Evolutionary conservation across 2,329 filamentous ascomycete genomes (phyloP), one percentile per base, ranked within the genome.

Genomic region (Huntiella moniliformis): DNA sequence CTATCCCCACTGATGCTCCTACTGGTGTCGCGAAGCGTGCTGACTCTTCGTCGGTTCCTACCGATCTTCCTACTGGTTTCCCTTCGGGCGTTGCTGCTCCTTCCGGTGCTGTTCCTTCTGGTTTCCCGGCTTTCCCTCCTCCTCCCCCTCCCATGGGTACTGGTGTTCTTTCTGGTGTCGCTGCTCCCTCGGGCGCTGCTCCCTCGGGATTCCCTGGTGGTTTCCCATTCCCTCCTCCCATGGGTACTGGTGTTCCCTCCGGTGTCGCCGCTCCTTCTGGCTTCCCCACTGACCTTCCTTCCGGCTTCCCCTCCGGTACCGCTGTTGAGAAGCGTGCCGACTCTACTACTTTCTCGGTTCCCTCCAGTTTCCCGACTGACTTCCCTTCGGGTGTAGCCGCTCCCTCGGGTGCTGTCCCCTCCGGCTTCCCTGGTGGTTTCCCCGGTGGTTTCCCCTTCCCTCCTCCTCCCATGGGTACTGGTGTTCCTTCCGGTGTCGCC

Each of bases 211-310:
- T 36, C 34, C 34, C 34, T 6, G 40, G 34, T 10, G 47, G 40
- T 22, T 46, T 42, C 22, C 33, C 28, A 11, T 8, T 7, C 16
- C 13, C 10, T 13, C 22, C 40, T 40, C 38, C 34, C 41, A n/a
- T 36, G 15, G 42, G 31, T 6, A 43, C 39, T 12, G 36, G 41
- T 31, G 18, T 44, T 6, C 41, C 41, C 17, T 39, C 46, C 4
- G 41, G 41, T 18, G 18, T 15, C 18, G 31, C 16, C 16, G 6
- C 13, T 5, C 38, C 44, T 32, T 5, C 5, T 31, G 39, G 44
- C 16, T 45, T 40, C 37, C 46, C 46, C 5, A n/a, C 38, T 39
- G 44, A 44, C n/a, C 33, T n/a, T 4, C 31, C 16, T 31, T 41
- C 22, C 17, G 38, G 38, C 1, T 10, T 16, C 12, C 44, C 42